Evolutionary conservation across 768 basidiomycete genomes (phyloP).

Genomic region (Pleurotus salmoneostramineus): DNA sequence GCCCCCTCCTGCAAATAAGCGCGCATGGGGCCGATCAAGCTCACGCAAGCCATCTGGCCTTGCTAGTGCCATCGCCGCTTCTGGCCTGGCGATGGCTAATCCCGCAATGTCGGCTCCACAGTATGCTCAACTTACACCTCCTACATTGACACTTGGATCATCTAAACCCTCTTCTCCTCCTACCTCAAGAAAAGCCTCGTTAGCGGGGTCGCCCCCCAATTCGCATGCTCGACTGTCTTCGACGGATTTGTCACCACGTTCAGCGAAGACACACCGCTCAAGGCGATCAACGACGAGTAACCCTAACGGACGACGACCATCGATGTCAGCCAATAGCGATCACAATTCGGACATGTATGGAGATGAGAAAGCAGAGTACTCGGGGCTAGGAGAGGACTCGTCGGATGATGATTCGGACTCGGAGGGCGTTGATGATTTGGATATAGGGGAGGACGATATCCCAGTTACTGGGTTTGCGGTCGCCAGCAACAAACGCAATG

Average conservation of each 20-base stretch:
- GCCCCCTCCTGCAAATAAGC: conserved; percentile 29
- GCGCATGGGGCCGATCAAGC: conserved; percentile 38
- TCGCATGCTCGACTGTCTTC: conserved; percentile 6
- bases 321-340: conserved; percentile 26
- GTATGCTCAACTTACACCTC: conserved; percentile 32
- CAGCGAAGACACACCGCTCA: conserved; percentile 3
- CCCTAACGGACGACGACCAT: conserved; percentile 12
- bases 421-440: conserved; percentile 26
- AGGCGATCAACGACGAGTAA: conserved; percentile 5
- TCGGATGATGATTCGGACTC: conserved; percentile 19
- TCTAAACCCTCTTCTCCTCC: not conserved
- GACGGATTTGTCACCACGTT: not conserved
- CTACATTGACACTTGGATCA: conserved; percentile 11
- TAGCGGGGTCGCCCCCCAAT: conserved; percentile 7
- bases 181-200: conserved; percentile 4
- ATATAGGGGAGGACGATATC: conserved; percentile 68
- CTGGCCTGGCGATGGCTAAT: conserved; percentile 64
- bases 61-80: conserved; percentile 65
- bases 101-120: conserved; percentile 46
- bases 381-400: conserved; percentile 20
- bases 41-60: conserved; percentile 52
- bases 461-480: conserved; percentile 97
- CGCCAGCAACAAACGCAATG: conserved; percentile 90
- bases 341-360: conserved; percentile 26
- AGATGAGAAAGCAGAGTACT: conserved; percentile 23